Conservation (phyloP, 2,329 filamentous ascomycete species). For the Pezicula carpinea region DNA sequence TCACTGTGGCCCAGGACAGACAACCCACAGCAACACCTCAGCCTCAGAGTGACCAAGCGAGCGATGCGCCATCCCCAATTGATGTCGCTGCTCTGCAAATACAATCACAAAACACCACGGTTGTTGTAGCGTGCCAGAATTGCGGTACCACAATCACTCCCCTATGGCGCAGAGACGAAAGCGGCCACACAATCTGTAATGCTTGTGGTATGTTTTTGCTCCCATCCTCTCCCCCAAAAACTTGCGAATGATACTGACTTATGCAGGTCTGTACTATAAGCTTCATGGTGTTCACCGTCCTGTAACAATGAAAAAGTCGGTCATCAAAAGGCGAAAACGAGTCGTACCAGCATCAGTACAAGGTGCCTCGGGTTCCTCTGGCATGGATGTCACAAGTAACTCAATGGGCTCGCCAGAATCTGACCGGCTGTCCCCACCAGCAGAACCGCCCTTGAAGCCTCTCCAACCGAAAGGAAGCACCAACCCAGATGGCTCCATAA, state of each 20-base stretch:
- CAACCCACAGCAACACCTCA: constrained; percentile 19
- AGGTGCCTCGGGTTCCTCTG: constrained; percentile 32
- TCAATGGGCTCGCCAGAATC: constrained; percentile 28
- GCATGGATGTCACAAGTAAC: constrained; percentile 40
- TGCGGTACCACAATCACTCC: constrained; percentile 96
- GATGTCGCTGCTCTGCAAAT: constrained; percentile 44
- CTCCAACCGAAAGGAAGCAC: constrained; percentile 46
- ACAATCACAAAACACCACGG: constrained; percentile 43
- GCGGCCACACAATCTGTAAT: constrained; percentile 96
- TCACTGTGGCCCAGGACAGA: constrained; percentile 43
- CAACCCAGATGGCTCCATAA: constrained; percentile 62
- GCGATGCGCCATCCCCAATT: constrained; percentile 36
- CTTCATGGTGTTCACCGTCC: constrained; percentile 90
- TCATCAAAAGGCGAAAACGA: constrained; percentile 93
- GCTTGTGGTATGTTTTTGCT: constrained; percentile 72
- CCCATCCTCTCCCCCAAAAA: not conserved
- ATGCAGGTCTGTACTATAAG: constrained; percentile 81
- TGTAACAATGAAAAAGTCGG: constrained; percentile 97
- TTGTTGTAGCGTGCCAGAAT: constrained; percentile 92
- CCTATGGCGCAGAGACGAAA: constrained; percentile 89
- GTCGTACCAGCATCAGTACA: constrained; percentile 74
- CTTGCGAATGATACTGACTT: constrained; percentile 11
- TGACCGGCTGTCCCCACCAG: constrained; percentile 24
- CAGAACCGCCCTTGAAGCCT: constrained; percentile 7
- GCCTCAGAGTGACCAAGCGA: constrained; percentile 20